phyloP scores from a whole-genome alignment of 2,329 filamentous ascomycete species.

The Apiospora aurea region DNA sequence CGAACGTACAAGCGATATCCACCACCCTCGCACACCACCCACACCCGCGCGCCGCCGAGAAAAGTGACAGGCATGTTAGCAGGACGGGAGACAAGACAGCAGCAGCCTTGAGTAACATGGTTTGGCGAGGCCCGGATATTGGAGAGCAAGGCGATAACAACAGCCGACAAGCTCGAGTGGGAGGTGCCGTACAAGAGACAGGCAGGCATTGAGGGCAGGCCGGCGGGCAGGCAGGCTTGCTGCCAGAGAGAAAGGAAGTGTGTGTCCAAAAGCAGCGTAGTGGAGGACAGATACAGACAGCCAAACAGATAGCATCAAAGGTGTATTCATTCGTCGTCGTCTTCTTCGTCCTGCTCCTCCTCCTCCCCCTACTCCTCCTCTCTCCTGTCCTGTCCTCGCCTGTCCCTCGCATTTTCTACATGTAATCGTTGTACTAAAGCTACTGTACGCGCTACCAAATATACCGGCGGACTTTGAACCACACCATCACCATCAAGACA shows the following conservation, averaged over 20 bases:
- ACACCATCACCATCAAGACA: constrained; percentile 7
- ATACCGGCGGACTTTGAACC: constrained; percentile 12
- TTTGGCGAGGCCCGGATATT: constrained; percentile 6
- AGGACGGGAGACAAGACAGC: constrained; percentile 11
- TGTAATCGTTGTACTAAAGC: constrained; percentile 8
- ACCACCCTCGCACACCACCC: constrained; percentile 6
- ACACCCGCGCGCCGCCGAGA: neutral
- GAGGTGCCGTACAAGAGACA: constrained; percentile 11
- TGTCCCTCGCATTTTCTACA: neutral
- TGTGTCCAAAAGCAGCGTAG: constrained; percentile 15
- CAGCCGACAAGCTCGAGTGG: neutral
- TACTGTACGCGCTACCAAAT: constrained; percentile 5
- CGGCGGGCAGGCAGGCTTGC: neutral
- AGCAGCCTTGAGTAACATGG: constrained; percentile 15
- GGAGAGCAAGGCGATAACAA: constrained; percentile 8
- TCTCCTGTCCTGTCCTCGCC: no score
- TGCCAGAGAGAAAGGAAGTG: neutral
- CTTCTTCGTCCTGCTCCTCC: neutral
- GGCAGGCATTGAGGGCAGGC: neutral
- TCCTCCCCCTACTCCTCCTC: no score
- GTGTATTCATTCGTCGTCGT: neutral
- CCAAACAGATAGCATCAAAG: neutral
- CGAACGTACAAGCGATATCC: constrained; percentile 12
- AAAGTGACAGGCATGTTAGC: constrained; percentile 19
- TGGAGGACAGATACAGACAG: constrained; percentile 18